Evolutionary conservation across 768 basidiomycete genomes (phyloP).

Genomic region (Chiua virens): DNA sequence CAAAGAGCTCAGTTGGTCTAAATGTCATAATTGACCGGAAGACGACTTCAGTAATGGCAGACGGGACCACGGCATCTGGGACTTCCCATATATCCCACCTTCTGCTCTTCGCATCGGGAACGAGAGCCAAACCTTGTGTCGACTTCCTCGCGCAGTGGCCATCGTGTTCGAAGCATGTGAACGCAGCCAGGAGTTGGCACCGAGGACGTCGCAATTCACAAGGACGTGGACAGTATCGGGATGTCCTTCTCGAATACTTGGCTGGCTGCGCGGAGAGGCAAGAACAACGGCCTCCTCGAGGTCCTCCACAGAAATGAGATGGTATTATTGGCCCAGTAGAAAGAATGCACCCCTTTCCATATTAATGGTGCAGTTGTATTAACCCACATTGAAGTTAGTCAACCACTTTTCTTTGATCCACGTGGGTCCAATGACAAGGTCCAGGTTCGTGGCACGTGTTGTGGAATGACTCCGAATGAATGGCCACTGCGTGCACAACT

Average conservation of each 20-base stretch:
- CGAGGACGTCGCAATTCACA: constrained; percentile 48
- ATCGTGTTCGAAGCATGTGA: constrained; percentile 73
- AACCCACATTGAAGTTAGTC: neutral
- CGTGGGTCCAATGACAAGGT: too few relatives aligned
- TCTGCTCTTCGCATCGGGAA: constrained; percentile 55
- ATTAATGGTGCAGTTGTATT: neutral
- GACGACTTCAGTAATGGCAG: constrained; percentile 38
- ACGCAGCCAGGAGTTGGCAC: constrained; percentile 69
- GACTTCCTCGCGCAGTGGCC: constrained; percentile 63
- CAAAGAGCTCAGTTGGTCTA: constrained; percentile 67
- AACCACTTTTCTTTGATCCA: neutral
- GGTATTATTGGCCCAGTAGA: constrained; percentile 12
- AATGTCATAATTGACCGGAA: constrained; percentile 55
- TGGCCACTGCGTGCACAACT: too few relatives aligned
- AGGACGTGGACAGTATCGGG: constrained; percentile 22
- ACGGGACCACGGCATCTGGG: constrained; percentile 17
- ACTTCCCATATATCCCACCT: constrained; percentile 27
- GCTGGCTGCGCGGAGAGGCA: constrained; percentile 22
- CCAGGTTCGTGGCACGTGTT: neutral
- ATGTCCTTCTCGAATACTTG: constrained; percentile 25
- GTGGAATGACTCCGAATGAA: neutral
- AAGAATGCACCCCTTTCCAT: constrained; percentile 17
- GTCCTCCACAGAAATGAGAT: too few relatives aligned
- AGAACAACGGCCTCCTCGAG: too few relatives aligned
- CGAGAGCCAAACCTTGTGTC: constrained; percentile 68